Base-by-base conservation (phyloP, 495 filamentous ascomycete genomes). In the Aspergillus incahuasiensis region DNA sequence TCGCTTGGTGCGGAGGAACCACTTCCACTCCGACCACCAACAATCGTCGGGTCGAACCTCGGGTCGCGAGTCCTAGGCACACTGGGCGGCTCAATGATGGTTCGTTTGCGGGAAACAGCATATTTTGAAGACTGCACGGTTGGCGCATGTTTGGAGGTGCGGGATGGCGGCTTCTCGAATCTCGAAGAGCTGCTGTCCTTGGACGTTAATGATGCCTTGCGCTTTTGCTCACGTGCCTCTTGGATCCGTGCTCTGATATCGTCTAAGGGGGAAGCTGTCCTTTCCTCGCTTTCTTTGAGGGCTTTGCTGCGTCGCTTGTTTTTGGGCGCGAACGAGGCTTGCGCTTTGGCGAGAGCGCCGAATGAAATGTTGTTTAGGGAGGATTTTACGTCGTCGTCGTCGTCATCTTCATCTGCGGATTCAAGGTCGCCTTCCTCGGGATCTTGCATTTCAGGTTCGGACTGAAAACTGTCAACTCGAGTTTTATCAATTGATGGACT, bases 91-190 rank as follows among this genome's bases (percentile, higher is more conserved):
- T 82, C 76, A 25, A 97, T 74, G 18, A 91, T 85, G 30, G 81
- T 84, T 6, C 91, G 89, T 63, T 77, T 85, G 42, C 94, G 85
- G 6, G 87, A 84, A 20, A 98, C 92, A 20, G 86, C 85, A 11
- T 81, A 82, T 68, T 92, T 96, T 70, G 86, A 88, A 1, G 89
- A 85, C 52, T 90, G 78, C 40, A 89, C 86, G 48, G 82, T 79
- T 0, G 94, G 94, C 0, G 94, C 94, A 68, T 97, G 91, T 68
- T 98, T 98, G 68, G 78, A 88, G 21, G 83, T 62, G 11, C 91
- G 86, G n/a, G 66, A 62, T 21, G 66, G 50, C 12, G 20, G 48
- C 11, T 50, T 50, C 6, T 50, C 48, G 34, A 40, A 25, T 9
- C 30, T 52, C 66, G 75, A 60, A 38, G 32, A 9, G 9, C 32